phyloP scores from a whole-genome alignment of 164 flowering plant genomes.

The Annona cherimola region DNA sequence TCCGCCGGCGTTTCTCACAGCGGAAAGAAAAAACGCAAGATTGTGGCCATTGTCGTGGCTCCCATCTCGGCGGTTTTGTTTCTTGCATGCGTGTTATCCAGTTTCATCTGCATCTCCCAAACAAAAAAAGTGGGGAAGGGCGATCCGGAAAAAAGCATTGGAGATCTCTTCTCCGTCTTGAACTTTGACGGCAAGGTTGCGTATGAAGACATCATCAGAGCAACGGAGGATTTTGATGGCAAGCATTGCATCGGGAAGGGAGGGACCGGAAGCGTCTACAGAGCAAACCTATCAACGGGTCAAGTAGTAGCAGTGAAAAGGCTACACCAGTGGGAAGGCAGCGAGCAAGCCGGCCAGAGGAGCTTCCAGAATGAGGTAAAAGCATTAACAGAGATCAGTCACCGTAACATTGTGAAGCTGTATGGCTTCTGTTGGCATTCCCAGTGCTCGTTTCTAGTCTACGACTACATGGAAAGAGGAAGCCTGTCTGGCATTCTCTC shows the following conservation, averaged over 20 bases:
- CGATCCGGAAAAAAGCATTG: background rate
- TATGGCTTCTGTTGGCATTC: constrained; percentile 43
- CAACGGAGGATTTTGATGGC: constrained; percentile 1
- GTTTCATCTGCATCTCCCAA: background rate
- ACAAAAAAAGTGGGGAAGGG: background rate
- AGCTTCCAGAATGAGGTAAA: constrained; percentile 56
- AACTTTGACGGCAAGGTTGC: background rate
- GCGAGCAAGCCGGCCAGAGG: background rate
- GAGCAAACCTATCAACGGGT: background rate
- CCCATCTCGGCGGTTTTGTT: background rate
- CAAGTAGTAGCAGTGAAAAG: constrained; percentile 21
- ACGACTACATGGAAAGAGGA: constrained; percentile 51
- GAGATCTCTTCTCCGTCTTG: constrained; percentile 8
- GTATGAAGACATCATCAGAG: constrained; percentile 8
- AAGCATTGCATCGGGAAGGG: background rate
- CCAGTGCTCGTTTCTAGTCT: constrained; percentile 41
- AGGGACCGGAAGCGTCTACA: background rate
- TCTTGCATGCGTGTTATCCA: background rate
- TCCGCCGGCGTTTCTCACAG: background rate
- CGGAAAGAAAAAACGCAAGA: background rate
- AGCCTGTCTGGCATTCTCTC: constrained; percentile 39
- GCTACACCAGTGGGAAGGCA: constrained; percentile 28
- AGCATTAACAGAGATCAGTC: constrained; percentile 42
- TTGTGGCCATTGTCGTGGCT: background rate
- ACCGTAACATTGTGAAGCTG: constrained; percentile 58